These are phyloP conservation scores for Pisolithus albus DNA, from an alignment of 768 basidiomycete genomes.

Conservation along the genomic window DNA sequence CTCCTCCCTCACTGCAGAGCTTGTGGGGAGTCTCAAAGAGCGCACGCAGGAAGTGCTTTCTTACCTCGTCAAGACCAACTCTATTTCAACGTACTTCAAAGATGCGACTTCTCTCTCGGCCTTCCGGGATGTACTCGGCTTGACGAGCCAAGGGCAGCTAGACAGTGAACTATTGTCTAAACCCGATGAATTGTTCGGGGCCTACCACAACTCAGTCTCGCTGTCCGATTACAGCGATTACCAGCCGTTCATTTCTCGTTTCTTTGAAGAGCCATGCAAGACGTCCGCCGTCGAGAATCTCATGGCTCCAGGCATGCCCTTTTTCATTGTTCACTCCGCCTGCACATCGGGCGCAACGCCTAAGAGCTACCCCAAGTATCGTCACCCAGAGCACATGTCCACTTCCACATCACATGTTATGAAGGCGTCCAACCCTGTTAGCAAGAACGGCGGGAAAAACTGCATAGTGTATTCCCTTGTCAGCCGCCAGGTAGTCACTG, in stretches of 20 bases:
- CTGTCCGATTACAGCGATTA: slow-evolving; percentile 14
- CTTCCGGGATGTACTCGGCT: slow-evolving; percentile 7
- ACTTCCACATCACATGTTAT: slow-evolving; percentile 9
- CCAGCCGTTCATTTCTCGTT: slow-evolving; percentile 14
- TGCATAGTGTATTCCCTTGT: slow-evolving; percentile 19
- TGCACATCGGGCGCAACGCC: slow-evolving; percentile 12
- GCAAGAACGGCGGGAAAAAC: slow-evolving; percentile 10
- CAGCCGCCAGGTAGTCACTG: slow-evolving; percentile 7
- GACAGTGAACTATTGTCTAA: not conserved
- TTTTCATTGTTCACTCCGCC: slow-evolving; percentile 17
- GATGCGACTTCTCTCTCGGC: slow-evolving; percentile 9
- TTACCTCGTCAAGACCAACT: slow-evolving; percentile 17
- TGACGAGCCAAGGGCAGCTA: not conserved
- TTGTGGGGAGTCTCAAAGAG: slow-evolving; percentile 12
- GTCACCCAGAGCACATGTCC: slow-evolving; percentile 17
- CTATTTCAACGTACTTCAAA: slow-evolving; percentile 13
- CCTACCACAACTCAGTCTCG: slow-evolving; percentile 13
- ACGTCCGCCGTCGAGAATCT: slow-evolving; percentile 13
- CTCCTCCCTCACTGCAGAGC: slow-evolving; percentile 7
- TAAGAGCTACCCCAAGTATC: slow-evolving; percentile 16
- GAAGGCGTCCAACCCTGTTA: slow-evolving; percentile 8
- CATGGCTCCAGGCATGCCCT: slow-evolving; percentile 17
- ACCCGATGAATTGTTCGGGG: not conserved
- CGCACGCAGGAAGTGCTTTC: slow-evolving; percentile 18
- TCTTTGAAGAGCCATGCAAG: slow-evolving; percentile 16